Conservation (phyloP, 148 eudicot genomes). For the Polygonum aviculare region DNA sequence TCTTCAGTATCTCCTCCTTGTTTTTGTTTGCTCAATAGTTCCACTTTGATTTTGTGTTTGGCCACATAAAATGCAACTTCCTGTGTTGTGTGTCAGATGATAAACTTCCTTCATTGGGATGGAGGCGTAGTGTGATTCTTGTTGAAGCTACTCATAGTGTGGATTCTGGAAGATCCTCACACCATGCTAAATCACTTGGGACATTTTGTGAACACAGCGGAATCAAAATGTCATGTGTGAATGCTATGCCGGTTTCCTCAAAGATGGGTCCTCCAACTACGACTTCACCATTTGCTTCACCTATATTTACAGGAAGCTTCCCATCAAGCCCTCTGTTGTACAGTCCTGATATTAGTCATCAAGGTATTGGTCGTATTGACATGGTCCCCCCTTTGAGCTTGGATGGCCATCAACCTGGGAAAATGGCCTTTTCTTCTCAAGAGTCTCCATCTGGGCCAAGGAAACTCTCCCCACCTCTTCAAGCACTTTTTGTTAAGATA, state of each 20-base stretch:
- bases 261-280: conserved; percentile 42
- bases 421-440: conserved; percentile 53
- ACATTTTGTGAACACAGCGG: conserved; percentile 64
- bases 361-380: conserved; percentile 59
- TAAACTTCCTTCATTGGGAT: conserved; percentile 61
- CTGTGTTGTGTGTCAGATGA: conserved; percentile 27
- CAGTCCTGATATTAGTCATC: conserved; percentile 71
- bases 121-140: conserved; percentile 90
- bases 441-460: conserved; percentile 62
- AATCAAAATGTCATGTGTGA: conserved; percentile 50
- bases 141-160: conserved; percentile 88
- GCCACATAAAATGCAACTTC: neutral
- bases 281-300: conserved; percentile 72
- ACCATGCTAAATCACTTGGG: conserved; percentile 90
- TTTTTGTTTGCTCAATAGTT: neutral
- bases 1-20: conserved; percentile 9
- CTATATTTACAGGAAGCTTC: conserved; percentile 95
- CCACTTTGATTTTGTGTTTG: neutral
- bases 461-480: conserved; percentile 60
- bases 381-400: conserved; percentile 85
- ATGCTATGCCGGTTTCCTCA: conserved; percentile 33
- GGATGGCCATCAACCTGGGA: conserved; percentile 69
- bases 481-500: conserved; percentile 60
- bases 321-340: conserved; percentile 77
- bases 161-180: conserved; percentile 83